Percentiles rank a stretch among this genome's conserved stretches.
Evolutionary conservation across 2,329 filamentous ascomycete species (phyloP).

Genomic region (Ceratocystis albifundus): DNA sequence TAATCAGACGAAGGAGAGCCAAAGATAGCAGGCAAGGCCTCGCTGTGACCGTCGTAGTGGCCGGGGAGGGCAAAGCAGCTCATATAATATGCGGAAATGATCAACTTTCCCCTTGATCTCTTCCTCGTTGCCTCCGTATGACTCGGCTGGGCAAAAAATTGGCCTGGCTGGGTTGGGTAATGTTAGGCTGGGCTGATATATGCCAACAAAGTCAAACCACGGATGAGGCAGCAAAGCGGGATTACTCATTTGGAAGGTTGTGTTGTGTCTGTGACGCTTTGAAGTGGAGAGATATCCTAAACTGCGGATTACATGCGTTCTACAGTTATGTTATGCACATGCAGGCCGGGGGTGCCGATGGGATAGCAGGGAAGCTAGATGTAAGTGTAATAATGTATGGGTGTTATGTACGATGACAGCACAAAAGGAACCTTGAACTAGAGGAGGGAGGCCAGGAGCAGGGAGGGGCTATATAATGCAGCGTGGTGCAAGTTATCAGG

Average conservation of each 20-base stretch:
- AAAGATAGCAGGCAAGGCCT: no score
- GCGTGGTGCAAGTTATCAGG: no score
- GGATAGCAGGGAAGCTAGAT: neutral
- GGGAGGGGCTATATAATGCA: no score
- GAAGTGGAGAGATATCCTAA: no score
- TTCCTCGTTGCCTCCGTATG: neutral
- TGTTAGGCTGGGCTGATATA: neutral
- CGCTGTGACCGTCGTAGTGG: no score
- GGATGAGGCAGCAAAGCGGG: neutral
- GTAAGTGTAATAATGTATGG: neutral
- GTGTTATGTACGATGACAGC: neutral
- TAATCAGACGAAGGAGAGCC: conserved; percentile 14
- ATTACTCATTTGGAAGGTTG: neutral
- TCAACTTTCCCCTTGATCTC: neutral
- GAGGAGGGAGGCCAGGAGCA: no score
- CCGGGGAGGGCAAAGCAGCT: neutral
- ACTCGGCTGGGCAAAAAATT: neutral
- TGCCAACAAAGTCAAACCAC: neutral
- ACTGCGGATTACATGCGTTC: no score
- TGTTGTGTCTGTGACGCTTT: neutral
- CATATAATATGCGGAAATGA: neutral
- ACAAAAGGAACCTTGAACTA: no score
- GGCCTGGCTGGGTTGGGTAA: neutral
- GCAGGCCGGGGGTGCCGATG: neutral
- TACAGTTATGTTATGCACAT: neutral